A percentile compares a stretch with the other conserved stretches of the same genome.
These are phyloP conservation scores for Aschersonia sp. DNA, from an alignment of 2,329 filamentous ascomycete genomes.

Conservation along the genomic window DNA sequence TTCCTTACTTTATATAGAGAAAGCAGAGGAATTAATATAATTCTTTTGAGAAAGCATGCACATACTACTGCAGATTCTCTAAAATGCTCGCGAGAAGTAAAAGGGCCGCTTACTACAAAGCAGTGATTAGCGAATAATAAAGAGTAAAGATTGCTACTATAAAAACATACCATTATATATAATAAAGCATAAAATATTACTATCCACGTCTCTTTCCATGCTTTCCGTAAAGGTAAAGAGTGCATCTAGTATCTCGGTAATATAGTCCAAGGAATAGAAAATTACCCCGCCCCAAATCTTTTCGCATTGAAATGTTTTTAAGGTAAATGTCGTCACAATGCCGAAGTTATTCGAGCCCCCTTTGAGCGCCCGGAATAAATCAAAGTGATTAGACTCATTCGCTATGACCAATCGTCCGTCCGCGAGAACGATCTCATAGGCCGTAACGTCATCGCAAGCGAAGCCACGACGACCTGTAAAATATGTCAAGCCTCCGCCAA, in stretches of 20 bases:
- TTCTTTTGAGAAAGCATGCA: too few species aligned
- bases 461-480: background rate
- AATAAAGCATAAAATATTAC: background rate
- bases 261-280: background rate
- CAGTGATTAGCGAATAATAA: background rate
- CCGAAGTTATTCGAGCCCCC: constrained; percentile 32
- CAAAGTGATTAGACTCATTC: constrained; percentile 11
- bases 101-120: background rate
- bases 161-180: background rate
- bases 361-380: constrained; percentile 27
- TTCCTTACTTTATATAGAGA: too few species aligned
- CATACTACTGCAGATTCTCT: too few species aligned
- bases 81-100: background rate
- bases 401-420: background rate
- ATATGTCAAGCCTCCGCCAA: constrained; percentile 1
- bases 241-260: background rate
- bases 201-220: background rate
- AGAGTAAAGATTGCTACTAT: background rate
- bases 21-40: too few species aligned
- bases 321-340: constrained; percentile 12
- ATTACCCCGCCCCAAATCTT: background rate
- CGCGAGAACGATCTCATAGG: background rate
- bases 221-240: background rate
- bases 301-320: constrained; percentile 1
- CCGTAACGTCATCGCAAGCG: background rate